These are phyloP conservation scores for Saccharum officinarum DNA, from an alignment of 176 grass and related monocot species.

Conservation along the genomic window DNA sequence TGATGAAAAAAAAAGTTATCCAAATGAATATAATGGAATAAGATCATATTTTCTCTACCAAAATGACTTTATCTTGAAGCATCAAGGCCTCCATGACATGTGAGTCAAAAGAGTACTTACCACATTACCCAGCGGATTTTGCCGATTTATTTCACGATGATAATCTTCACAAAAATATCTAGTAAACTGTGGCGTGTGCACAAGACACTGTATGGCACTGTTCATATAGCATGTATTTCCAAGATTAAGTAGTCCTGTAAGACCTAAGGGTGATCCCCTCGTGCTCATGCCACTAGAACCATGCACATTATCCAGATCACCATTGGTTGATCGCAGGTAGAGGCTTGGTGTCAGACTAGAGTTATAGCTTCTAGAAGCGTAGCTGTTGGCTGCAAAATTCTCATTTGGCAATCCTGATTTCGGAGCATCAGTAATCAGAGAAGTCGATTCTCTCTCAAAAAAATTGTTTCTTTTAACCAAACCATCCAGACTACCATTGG, in stretches of 20 bases:
- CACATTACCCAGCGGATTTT: slow-evolving; percentile 95
- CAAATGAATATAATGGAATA: slow-evolving; percentile 24
- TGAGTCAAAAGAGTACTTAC: slow-evolving; percentile 67
- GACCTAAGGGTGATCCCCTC: slow-evolving; percentile 66
- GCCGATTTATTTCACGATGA: slow-evolving; percentile 94
- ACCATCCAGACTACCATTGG: slow-evolving; percentile 75
- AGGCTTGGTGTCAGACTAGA: slow-evolving; percentile 56
- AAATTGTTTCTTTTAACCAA: slow-evolving; percentile 72
- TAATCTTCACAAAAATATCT: slow-evolving; percentile 99
- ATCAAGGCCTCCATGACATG: neutral
- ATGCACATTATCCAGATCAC: slow-evolving; percentile 67
- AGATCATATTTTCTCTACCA: neutral
- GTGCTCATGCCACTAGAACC: slow-evolving; percentile 52
- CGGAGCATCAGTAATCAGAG: slow-evolving; percentile 59
- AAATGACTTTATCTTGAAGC: neutral
- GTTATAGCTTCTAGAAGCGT: slow-evolving; percentile 66
- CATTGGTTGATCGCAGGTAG: slow-evolving; percentile 52
- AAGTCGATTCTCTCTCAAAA: slow-evolving; percentile 62
- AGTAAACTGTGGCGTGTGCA: slow-evolving; percentile 95
- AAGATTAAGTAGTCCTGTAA: slow-evolving; percentile 89
- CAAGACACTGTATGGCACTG: slow-evolving; percentile 94
- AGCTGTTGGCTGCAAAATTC: slow-evolving; percentile 64
- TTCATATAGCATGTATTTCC: slow-evolving; percentile 99
- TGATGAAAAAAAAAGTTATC: slow-evolving; percentile 20
- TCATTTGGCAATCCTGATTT: slow-evolving; percentile 63